phyloP scores from a whole-genome alignment of 345 rosid genomes.

The Aquilaria yunnanensis region DNA sequence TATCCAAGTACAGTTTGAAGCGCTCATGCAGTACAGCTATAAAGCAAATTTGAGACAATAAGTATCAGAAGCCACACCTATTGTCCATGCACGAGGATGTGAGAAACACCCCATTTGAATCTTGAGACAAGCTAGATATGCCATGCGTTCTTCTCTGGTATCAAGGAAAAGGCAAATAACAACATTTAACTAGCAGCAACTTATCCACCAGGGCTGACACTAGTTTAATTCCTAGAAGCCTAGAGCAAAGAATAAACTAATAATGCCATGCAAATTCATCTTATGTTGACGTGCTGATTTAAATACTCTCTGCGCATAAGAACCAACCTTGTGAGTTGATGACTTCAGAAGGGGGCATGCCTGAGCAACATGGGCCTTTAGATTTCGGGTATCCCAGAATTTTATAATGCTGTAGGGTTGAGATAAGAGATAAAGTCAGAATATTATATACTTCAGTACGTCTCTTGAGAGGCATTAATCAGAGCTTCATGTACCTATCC shows the following conservation, averaged over 20 bases:
- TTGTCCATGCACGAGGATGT: conserved; percentile 95
- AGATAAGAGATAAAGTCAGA: conserved; percentile 9
- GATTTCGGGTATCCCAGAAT: conserved; percentile 85
- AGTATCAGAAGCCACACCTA: conserved; percentile 34
- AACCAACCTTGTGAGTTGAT: conserved; percentile 49
- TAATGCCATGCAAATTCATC: neutral
- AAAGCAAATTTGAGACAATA: neutral
- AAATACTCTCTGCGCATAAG: neutral
- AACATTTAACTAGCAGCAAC: neutral
- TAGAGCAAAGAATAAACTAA: neutral
- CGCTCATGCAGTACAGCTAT: too few species aligned
- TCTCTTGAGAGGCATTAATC: neutral
- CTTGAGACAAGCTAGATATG: conserved; percentile 84
- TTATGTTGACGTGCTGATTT: neutral
- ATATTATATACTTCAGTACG: neutral
- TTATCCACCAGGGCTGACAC: neutral
- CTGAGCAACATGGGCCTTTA: conserved; percentile 53
- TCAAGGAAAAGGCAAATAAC: conserved; percentile 1
- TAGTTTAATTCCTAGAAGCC: neutral
- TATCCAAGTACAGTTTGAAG: too few species aligned
- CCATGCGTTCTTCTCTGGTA: conserved; percentile 78
- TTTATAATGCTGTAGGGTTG: conserved; percentile 52
- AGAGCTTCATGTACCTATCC: conserved; percentile 47
- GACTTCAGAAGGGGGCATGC: conserved; percentile 53
- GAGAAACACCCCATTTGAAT: conserved; percentile 60